Conservation (phyloP, 169 alveolate genomes). For the Plasmodium coatneyi region DNA sequence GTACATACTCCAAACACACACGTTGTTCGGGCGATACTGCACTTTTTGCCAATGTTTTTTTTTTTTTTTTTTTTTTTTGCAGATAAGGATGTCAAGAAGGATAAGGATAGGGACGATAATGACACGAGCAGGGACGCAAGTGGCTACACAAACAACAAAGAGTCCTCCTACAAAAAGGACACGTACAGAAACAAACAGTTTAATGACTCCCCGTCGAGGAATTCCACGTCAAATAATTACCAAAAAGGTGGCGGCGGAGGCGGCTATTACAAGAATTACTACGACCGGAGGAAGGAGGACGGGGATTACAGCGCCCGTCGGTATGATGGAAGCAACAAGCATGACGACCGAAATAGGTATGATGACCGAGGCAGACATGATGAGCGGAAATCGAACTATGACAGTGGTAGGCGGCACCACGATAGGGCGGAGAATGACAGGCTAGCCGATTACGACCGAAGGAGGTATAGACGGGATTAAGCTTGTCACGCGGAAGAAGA, state of each 20-base stretch:
- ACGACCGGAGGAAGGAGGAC: not conserved
- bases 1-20: not conserved
- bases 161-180: not conserved
- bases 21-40: not conserved
- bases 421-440: not conserved
- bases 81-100: slow-evolving; percentile 18
- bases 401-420: not conserved
- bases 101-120: not conserved
- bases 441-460: not conserved
- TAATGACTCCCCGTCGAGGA: slow-evolving; percentile 26
- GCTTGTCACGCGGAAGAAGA: not conserved
- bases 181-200: not conserved
- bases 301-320: not conserved
- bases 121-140: not conserved
- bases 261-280: not conserved
- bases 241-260: not conserved
- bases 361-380: not conserved
- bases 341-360: not conserved
- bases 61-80: not conserved
- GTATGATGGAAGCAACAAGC: not conserved
- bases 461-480: not conserved
- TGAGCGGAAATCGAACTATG: not conserved
- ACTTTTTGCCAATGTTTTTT: not conserved
- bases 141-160: slow-evolving; percentile 5
- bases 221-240: not conserved